These are phyloP conservation scores for Talaromyces proteolyticus DNA, from an alignment of 495 filamentous ascomycete species.

Conservation along the genomic window DNA sequence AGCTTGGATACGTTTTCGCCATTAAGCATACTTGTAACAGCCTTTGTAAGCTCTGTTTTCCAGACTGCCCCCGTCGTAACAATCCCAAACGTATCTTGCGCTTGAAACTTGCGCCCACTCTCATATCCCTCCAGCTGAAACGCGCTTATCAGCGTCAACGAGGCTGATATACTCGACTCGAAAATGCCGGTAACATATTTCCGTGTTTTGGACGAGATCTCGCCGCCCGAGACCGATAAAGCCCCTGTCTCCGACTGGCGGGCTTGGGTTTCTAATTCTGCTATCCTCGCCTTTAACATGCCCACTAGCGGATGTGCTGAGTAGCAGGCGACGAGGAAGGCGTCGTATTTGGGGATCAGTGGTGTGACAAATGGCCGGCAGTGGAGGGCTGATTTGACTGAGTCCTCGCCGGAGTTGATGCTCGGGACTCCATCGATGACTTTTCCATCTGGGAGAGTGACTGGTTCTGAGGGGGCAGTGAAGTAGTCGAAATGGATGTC, in stretches of 20 bases:
- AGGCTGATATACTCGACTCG: slow-evolving; percentile 65
- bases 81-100: slow-evolving; percentile 69
- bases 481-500: slow-evolving; percentile 49
- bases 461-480: slow-evolving; percentile 39
- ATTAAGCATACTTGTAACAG: slow-evolving; percentile 50
- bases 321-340: slow-evolving; percentile 83
- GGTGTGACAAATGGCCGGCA: slow-evolving; percentile 50
- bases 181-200: slow-evolving; percentile 80
- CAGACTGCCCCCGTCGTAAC: slow-evolving; percentile 83
- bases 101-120: slow-evolving; percentile 22
- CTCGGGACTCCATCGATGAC: slow-evolving; percentile 27
- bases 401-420: slow-evolving; percentile 45
- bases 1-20: slow-evolving; percentile 16
- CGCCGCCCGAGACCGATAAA: background rate
- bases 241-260: slow-evolving; percentile 8
- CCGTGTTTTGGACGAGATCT: slow-evolving; percentile 10
- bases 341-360: slow-evolving; percentile 55
- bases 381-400: slow-evolving; percentile 46
- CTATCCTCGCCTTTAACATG: slow-evolving; percentile 40
- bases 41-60: slow-evolving; percentile 62
- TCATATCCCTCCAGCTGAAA: slow-evolving; percentile 23
- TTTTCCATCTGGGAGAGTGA: slow-evolving; percentile 22
- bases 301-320: slow-evolving; percentile 78
- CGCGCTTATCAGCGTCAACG: slow-evolving; percentile 41
- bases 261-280: slow-evolving; percentile 14